These are phyloP conservation scores for Myrmaecium sp. DNA, from an alignment of 2,329 filamentous ascomycete genomes.

Conservation along the genomic window DNA sequence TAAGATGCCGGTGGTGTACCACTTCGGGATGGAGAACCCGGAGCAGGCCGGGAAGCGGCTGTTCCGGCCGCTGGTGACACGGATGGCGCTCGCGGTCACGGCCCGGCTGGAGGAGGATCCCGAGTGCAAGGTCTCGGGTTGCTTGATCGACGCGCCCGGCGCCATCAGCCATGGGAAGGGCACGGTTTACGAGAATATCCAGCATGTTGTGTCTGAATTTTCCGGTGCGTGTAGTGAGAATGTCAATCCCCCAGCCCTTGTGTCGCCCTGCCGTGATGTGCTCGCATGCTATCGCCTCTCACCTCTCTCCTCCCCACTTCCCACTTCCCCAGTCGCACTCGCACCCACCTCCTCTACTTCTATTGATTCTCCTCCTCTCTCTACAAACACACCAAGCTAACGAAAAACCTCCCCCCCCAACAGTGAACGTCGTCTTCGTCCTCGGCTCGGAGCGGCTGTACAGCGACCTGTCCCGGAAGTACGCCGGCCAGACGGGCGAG, in stretches of 20 bases:
- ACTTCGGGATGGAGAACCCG: conserved; percentile 59
- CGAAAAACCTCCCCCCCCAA: conserved; percentile 1
- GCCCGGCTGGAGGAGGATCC: conserved; percentile 62
- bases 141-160: conserved; percentile 73
- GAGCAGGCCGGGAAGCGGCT: conserved; percentile 51
- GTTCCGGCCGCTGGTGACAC: conserved; percentile 58
- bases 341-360: not conserved
- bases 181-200: conserved; percentile 56
- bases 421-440: conserved; percentile 64
- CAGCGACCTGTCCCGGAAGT: conserved; percentile 55
- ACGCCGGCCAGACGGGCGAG: conserved; percentile 36
- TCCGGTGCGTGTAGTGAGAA: conserved; percentile 38
- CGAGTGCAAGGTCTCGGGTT: conserved; percentile 52
- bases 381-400: not conserved
- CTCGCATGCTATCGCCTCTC: too few relatives aligned
- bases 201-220: conserved; percentile 59
- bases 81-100: conserved; percentile 62
- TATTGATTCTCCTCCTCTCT: conserved; percentile 1
- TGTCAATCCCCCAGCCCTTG: too few relatives aligned
- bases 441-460: conserved; percentile 64
- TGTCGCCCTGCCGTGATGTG: not conserved
- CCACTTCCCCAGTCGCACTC: not conserved
- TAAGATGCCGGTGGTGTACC: conserved; percentile 82
- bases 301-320: too few relatives aligned
- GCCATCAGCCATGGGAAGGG: conserved; percentile 46